Conservation (phyloP, 2,329 filamentous ascomycete genomes). For the Penicillium oxalicum region DNA sequence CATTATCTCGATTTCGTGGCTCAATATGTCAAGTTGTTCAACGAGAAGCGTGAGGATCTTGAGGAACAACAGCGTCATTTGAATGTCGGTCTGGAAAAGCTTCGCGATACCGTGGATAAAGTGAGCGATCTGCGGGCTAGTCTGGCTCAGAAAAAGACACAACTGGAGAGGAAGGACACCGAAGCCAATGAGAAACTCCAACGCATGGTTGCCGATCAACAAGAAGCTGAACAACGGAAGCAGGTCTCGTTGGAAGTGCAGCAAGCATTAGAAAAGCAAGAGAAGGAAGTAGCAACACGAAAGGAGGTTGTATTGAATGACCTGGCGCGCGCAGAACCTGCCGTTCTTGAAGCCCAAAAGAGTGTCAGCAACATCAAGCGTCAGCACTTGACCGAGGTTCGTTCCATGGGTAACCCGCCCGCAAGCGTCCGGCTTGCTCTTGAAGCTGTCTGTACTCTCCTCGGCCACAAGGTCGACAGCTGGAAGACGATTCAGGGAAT, state of each 20-base stretch:
- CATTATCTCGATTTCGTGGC: conserved; percentile 98
- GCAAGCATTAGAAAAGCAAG: conserved; percentile 77
- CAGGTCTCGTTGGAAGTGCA: conserved; percentile 84
- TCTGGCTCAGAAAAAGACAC: conserved; percentile 87
- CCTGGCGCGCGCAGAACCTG: conserved; percentile 84
- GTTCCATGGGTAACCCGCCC: conserved; percentile 92
- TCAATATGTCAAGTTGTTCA: conserved; percentile 95
- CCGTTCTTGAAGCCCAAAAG: conserved; percentile 84
- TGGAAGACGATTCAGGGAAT: conserved; percentile 91
- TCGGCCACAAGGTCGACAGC: conserved; percentile 81
- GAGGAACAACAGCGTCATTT: conserved; percentile 98
- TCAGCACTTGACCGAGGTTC: conserved; percentile 93
- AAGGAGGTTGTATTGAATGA: conserved; percentile 81
- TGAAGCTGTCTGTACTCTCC: conserved; percentile 90
- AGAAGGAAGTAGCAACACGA: conserved; percentile 76
- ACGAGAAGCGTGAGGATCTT: conserved; percentile 95
- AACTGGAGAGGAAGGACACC: conserved; percentile 86
- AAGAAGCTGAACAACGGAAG: conserved; percentile 88
- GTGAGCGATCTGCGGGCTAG: conserved; percentile 86
- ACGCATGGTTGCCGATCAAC: conserved; percentile 93
- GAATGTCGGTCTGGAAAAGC: conserved; percentile 95
- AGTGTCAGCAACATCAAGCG: conserved; percentile 98
- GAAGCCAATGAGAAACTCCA: conserved; percentile 97
- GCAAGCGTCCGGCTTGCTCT: conserved; percentile 84
- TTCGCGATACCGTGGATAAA: conserved; percentile 94